A percentile compares a stretch with the other conserved stretches of the same genome.
Conservation (phyloP, 75 land plant species). For the Cryptomeria japonica region DNA sequence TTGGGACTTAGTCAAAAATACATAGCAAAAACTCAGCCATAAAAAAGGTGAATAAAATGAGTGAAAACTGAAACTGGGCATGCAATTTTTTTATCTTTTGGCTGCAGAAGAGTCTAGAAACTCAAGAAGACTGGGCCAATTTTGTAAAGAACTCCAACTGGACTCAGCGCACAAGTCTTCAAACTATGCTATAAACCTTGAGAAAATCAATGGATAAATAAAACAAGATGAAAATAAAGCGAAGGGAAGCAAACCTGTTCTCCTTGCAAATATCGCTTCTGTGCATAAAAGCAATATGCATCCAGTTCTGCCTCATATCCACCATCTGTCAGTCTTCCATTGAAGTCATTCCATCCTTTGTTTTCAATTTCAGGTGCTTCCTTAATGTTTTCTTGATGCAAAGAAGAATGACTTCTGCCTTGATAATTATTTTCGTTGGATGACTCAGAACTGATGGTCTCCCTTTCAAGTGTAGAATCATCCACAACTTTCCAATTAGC, state of each 20-base stretch:
- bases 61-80: background rate
- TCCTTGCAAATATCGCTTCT: conserved; percentile 62
- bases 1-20: no score
- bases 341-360: conserved; percentile 9
- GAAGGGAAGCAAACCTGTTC: conserved; percentile 64
- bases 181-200: background rate
- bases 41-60: no score
- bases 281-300: conserved; percentile 93
- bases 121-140: no score
- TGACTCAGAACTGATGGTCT: background rate
- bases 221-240: background rate
- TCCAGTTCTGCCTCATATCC: conserved; percentile 50
- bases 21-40: no score
- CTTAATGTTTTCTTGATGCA: conserved; percentile 3
- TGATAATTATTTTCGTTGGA: background rate
- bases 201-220: background rate
- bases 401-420: background rate
- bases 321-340: conserved; percentile 76
- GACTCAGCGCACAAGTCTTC: background rate
- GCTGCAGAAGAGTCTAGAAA: no score
- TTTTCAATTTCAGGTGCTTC: background rate
- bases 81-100: no score
- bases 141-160: background rate
- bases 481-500: conserved; percentile 3
- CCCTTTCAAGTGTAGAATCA: background rate